Evolutionary conservation across 2,329 filamentous ascomycete genomes (phyloP), one percentile per base, ranked within the genome.

Genomic region (Fusarium equiseti): DNA sequence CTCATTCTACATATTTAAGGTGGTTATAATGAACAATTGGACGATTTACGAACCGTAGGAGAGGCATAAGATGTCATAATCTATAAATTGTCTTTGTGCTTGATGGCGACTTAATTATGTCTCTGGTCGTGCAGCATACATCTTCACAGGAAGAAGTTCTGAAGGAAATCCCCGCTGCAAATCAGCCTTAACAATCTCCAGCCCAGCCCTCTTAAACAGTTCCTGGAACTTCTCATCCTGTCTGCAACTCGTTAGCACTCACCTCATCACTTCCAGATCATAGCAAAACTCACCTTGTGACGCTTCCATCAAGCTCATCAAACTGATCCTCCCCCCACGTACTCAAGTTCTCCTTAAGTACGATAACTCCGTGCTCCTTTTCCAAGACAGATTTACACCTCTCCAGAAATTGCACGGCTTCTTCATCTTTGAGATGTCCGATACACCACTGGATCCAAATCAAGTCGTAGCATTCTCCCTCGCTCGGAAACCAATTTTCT

Each of bases 361-460:
- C 75, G 4, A 83, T 79, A 9, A 81, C 12, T 0, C 72, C 74
- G 3, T 62, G 62, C 0, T 76, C 76, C 3, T 76, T 75, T 1
- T 62, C 62, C 5, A 83, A 53, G 0, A 66, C 83, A 0, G 79
- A 73, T 50, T 85, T 86, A 77, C 92, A 92, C 27, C 88, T 84
- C 59, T 81, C 73, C 18, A 98, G 80, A 75, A 91, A 97, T 4
- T 82, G 82, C 2, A 92, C 83, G 6, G 98, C 78, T 78, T 97
- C 89, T 10, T 80, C 81, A 77, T 97, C 94, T 1, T 88, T 94
- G 58, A 97, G 82, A 79, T 98, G 91, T 26, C 93, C 92, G 10
- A 95, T 80, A 79, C 94, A 98, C 94, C 95, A 97, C 80, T 98
- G 95, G 55, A 88, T 91, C 93, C 93, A 97, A 66, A 98, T 89